phyloP scores from a whole-genome alignment of 352 stramenopile genomes.

The Globisporangium heterothallicum region DNA sequence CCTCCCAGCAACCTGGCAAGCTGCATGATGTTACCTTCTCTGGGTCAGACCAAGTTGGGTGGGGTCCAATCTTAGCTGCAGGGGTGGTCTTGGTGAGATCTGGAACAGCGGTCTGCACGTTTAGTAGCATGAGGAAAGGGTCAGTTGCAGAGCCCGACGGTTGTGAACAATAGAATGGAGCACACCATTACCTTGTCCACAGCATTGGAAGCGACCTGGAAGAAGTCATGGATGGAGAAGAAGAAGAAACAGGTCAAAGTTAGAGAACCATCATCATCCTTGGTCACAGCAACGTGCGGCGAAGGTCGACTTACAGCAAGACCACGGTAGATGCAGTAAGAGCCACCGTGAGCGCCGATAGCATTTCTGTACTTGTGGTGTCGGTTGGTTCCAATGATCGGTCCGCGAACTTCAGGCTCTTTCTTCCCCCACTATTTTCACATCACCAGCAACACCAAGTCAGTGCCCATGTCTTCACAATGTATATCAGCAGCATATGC shows the following conservation, averaged over 20 bases:
- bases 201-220: conserved; percentile 58
- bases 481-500: background rate
- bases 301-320: conserved; percentile 73
- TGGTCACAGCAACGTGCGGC: background rate
- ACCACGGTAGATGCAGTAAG: conserved; percentile 98
- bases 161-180: conserved; percentile 3
- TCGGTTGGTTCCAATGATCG: conserved; percentile 94
- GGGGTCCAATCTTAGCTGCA: conserved; percentile 96
- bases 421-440: conserved; percentile 88
- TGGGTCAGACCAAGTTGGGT: conserved; percentile 92
- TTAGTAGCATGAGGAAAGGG: background rate
- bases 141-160: background rate
- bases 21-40: conserved; percentile 85
- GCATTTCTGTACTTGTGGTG: conserved; percentile 96
- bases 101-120: conserved; percentile 30
- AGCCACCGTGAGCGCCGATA: conserved; percentile 97
- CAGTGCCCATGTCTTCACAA: background rate
- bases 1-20: background rate
- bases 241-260: background rate
- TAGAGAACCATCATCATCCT: background rate
- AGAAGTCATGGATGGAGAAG: background rate
- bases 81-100: conserved; percentile 92
- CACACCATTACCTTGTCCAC: conserved; percentile 34
- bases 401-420: conserved; percentile 87
- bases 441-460: background rate